These are phyloP conservation scores for Solanum hybrid DNA, from an alignment of 305 asterid species.

Conservation along the genomic window DNA sequence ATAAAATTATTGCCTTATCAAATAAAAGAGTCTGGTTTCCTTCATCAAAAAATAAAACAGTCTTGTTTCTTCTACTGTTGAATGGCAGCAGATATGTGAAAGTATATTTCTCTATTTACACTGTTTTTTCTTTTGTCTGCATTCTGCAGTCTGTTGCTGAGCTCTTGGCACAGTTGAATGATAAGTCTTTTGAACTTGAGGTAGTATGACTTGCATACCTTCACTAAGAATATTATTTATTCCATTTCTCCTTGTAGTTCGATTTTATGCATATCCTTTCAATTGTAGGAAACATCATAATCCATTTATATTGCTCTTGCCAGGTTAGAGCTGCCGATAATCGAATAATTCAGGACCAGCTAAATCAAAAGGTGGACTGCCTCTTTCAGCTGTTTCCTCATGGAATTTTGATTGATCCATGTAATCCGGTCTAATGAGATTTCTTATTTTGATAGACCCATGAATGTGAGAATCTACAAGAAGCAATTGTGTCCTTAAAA, in stretches of 20 bases:
- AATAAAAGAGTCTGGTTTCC: neutral
- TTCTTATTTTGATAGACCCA: constrained; percentile 31
- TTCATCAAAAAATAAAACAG: neutral
- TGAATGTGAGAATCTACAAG: constrained; percentile 73
- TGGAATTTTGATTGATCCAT: constrained; percentile 6
- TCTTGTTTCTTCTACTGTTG: neutral
- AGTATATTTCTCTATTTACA: neutral
- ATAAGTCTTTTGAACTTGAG: constrained; percentile 98
- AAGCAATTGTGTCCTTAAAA: constrained; percentile 48
- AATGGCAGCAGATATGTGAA: neutral
- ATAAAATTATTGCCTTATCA: neutral
- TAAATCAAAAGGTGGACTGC: constrained; percentile 68
- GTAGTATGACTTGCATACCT: constrained; percentile 34
- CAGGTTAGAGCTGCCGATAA: constrained; percentile 96
- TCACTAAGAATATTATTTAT: neutral
- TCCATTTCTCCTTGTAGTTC: neutral
- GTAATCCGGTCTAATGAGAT: neutral
- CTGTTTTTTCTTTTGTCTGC: constrained; percentile 10
- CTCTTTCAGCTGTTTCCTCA: constrained; percentile 15
- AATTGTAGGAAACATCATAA: neutral
- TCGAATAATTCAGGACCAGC: constrained; percentile 88
- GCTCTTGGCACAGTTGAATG: constrained; percentile 69
- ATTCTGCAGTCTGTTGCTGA: constrained; percentile 59
- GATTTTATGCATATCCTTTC: neutral
- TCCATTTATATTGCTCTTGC: constrained; percentile 15